Percentiles rank a stretch among this genome's conserved stretches.
phyloP scores from a whole-genome alignment of 495 filamentous ascomycete species.

The Penicillium macrosclerotiorum region DNA sequence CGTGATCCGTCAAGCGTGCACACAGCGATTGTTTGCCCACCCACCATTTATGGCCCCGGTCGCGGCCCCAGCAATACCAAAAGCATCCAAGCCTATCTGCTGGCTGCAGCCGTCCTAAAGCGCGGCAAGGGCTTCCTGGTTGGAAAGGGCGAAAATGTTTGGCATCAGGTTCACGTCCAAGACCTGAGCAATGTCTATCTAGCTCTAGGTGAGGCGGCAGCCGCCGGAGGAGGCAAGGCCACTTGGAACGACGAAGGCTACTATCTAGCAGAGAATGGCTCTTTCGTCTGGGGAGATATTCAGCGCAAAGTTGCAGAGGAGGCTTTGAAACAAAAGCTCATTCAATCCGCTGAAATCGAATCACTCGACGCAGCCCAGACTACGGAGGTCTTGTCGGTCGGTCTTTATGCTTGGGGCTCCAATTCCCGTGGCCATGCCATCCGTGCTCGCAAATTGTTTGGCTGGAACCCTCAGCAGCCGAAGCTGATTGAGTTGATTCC shows the following conservation, averaged over 20 bases:
- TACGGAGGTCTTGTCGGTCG: constrained; percentile 28
- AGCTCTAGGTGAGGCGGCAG: constrained; percentile 63
- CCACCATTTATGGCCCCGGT: constrained; percentile 74
- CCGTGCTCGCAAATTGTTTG: constrained; percentile 63
- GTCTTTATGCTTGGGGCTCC: constrained; percentile 54
- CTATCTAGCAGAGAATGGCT: constrained; percentile 70
- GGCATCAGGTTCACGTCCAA: constrained; percentile 73
- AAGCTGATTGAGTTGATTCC: constrained; percentile 57
- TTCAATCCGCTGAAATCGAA: too few species aligned
- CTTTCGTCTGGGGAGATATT: constrained; percentile 70
- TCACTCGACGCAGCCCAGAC: constrained; percentile 48
- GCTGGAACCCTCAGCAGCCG: constrained; percentile 58
- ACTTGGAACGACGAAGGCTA: constrained; percentile 75
- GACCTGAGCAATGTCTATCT: constrained; percentile 69
- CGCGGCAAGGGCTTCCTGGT: constrained; percentile 63
- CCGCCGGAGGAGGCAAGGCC: constrained; percentile 55
- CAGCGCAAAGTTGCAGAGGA: constrained; percentile 57
- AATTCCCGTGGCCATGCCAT: constrained; percentile 61
- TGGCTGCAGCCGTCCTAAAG: constrained; percentile 56
- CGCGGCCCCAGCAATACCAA: constrained; percentile 67
- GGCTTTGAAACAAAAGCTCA: constrained; percentile 62
- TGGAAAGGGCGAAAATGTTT: constrained; percentile 61
- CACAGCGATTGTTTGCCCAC: constrained; percentile 74
- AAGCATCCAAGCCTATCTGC: constrained; percentile 61
- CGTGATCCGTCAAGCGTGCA: constrained; percentile 48